Evolutionary conservation across 805 yeast genomes (phyloP).

Genomic region (Yamadazyma nakazawae): DNA sequence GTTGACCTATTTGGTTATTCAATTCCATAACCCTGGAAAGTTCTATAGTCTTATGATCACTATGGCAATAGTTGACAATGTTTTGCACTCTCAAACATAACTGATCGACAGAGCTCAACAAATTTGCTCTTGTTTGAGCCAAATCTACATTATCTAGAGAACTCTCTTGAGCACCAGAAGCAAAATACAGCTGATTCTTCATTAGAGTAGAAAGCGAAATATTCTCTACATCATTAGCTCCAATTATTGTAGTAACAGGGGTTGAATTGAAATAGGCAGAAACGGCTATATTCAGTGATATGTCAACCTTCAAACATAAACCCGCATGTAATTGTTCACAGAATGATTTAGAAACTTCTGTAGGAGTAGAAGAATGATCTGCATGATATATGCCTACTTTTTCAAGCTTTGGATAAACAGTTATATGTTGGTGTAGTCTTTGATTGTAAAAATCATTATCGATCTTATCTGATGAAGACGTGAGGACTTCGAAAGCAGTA

Average conservation of each 20-base stretch:
- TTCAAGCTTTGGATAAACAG: conserved; percentile 25
- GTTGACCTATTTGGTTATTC: conserved; percentile 24
- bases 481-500: conserved; percentile 30
- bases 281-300: background rate
- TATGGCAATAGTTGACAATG: conserved; percentile 20
- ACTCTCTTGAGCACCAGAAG: background rate
- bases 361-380: background rate
- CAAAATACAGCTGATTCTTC: conserved; percentile 24
- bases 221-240: conserved; percentile 29
- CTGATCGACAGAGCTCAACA: conserved; percentile 17
- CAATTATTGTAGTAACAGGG: conserved; percentile 15
- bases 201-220: conserved; percentile 31
- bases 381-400: conserved; percentile 32
- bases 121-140: background rate
- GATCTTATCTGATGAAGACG: conserved; percentile 12
- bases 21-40: conserved; percentile 16
- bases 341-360: background rate
- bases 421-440: conserved; percentile 25
- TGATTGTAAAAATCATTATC: conserved; percentile 24
- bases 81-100: conserved; percentile 20
- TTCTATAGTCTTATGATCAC: conserved; percentile 7
- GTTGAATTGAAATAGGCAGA: conserved; percentile 5
- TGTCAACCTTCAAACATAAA: conserved; percentile 1
- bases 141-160: background rate
- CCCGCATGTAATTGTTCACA: conserved; percentile 4